phyloP scores from a whole-genome alignment of 2,329 filamentous ascomycete genomes.

The Cytospora schulzeri region DNA sequence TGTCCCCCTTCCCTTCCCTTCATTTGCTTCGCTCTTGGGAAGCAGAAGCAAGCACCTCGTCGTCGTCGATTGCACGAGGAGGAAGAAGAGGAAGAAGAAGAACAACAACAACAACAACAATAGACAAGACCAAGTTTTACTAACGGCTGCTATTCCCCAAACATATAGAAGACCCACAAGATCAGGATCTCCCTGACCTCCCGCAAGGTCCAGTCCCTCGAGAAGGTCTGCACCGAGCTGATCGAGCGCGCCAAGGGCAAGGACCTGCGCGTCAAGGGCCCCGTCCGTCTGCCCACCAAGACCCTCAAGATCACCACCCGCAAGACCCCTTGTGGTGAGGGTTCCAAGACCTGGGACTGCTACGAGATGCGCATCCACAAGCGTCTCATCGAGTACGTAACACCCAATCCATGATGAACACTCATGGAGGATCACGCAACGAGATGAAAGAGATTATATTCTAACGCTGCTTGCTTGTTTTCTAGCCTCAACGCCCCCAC shows the following conservation, averaged over 20 bases:
- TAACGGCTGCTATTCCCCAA: conserved; percentile 3
- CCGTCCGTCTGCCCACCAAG: conserved; percentile 97
- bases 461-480: conserved; percentile 23
- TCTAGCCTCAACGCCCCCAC: conserved; percentile 87
- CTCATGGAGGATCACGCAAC: no score
- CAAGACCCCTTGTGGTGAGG: conserved; percentile 99
- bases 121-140: no score
- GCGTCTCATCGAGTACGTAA: conserved; percentile 87
- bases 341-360: conserved; percentile 99
- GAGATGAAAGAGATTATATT: conserved; percentile 28
- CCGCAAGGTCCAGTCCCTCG: conserved; percentile 91
- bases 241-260: conserved; percentile 98
- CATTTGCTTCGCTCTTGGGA: no score
- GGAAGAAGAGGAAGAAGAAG: no score
- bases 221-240: conserved; percentile 98
- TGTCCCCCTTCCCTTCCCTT: no score
- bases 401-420: no score
- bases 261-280: conserved; percentile 97
- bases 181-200: conserved; percentile 97
- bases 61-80: background rate
- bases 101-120: no score
- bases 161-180: conserved; percentile 82
- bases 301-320: conserved; percentile 94
- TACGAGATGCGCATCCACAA: conserved; percentile 99
- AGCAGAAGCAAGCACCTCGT: conserved; percentile 3